These are phyloP conservation scores for Blastocystis sp. DNA, from an alignment of 352 stramenopile genomes.

Conservation along the genomic window DNA sequence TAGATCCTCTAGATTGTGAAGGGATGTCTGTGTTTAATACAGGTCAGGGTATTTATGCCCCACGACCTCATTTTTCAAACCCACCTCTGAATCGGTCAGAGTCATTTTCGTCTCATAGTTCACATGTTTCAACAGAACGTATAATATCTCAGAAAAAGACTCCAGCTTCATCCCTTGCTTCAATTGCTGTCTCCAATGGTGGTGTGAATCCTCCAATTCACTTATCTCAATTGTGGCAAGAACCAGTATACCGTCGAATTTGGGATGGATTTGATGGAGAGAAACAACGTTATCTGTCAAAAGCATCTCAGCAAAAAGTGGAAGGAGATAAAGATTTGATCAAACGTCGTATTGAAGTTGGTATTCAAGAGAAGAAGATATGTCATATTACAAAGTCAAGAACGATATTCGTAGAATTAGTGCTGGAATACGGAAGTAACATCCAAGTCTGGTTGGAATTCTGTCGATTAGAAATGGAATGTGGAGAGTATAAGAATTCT, in stretches of 20 bases:
- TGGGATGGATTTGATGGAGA: not conserved
- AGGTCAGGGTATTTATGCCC: constrained; percentile 4
- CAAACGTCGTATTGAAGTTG: not conserved
- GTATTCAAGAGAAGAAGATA: constrained; percentile 57
- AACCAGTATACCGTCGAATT: constrained; percentile 15
- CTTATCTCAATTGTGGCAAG: not conserved
- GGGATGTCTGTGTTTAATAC: constrained; percentile 45
- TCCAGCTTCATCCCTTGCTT: not conserved
- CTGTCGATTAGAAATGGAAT: constrained; percentile 80
- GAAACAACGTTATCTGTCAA: not conserved
- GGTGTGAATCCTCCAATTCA: not conserved
- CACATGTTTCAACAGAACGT: too few species aligned
- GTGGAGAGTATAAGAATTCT: constrained; percentile 71
- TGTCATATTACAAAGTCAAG: constrained; percentile 2
- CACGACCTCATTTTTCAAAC: not conserved
- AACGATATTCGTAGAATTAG: constrained; percentile 25
- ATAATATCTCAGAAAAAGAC: not conserved
- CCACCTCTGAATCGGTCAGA: not conserved
- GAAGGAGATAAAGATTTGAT: not conserved
- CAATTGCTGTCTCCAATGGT: not conserved
- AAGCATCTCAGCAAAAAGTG: not conserved
- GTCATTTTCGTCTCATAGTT: not conserved
- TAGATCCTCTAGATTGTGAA: constrained; percentile 20
- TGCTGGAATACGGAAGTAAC: not conserved
- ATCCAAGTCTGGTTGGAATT: constrained; percentile 77